These are phyloP conservation scores for Pichia inconspicua DNA, from an alignment of 1,139 yeast species.

Conservation along the genomic window DNA sequence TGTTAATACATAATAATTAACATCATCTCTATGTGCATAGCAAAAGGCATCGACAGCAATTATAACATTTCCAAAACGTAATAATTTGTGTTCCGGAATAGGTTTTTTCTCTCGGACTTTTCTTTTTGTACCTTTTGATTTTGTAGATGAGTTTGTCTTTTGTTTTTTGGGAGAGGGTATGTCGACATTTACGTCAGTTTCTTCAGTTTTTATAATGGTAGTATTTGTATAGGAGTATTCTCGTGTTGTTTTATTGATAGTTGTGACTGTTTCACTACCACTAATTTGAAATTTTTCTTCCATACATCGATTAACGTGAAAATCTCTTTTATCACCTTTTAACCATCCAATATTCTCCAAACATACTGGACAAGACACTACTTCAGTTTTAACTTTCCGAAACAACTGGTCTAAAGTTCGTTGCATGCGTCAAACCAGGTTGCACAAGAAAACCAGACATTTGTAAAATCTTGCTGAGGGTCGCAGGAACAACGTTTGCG, in stretches of 20 bases:
- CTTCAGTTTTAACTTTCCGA: slow-evolving; percentile 1
- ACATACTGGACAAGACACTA: slow-evolving; percentile 46
- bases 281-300: slow-evolving; percentile 1
- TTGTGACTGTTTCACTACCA: background rate
- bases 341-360: slow-evolving; percentile 30
- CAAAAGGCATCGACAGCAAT: slow-evolving; percentile 67
- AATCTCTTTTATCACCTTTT: slow-evolving; percentile 36
- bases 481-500: slow-evolving; percentile 49
- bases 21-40: slow-evolving; percentile 39
- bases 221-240: background rate
- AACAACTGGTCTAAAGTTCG: background rate
- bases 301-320: slow-evolving; percentile 55
- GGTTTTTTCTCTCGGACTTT: slow-evolving; percentile 27
- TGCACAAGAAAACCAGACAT: slow-evolving; percentile 42
- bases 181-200: background rate
- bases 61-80: slow-evolving; percentile 35
- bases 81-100: slow-evolving; percentile 45
- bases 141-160: background rate
- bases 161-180: background rate
- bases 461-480: slow-evolving; percentile 43
- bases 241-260: background rate
- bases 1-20: slow-evolving; percentile 51
- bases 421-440: slow-evolving; percentile 19
- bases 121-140: slow-evolving; percentile 9
- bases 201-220: background rate